Base-by-base conservation (phyloP, 345 rosid genomes). In the Rhizophora apiculata region DNA sequence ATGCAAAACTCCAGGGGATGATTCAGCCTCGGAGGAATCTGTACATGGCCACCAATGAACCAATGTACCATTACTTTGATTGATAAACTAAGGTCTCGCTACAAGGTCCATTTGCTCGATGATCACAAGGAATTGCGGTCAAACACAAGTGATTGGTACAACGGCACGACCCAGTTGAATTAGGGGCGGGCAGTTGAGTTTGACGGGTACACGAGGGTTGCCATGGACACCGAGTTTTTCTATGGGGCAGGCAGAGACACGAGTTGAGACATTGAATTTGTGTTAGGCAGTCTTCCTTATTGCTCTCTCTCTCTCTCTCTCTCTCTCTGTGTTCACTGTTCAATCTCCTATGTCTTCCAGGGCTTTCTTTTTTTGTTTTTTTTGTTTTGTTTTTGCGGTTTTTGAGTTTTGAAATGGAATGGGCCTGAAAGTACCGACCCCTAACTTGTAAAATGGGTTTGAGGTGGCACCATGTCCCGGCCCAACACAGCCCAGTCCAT, bases 161-260 rank as follows among this genome's bases (percentile, higher is more conserved):
- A 86, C 31, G 97, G 88, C 77, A 90, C 96, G 1, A 80, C 56
- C 70, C 62, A 69, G 22, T 80, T 95, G 73, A 90, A 88, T 64
- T 74, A 82, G 63, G 96, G 91, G 56, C 82, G 72, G 48, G 84
- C 87, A 0, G 98, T 90, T 24, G 91, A 90, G 68, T 95, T 95
- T 70, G 98, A 92, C 70, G 96, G 98, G 20, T 90, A 87, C 78
- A 95, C 90, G 96, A 85, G 98, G 80, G 99, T 86, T 57, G 96
- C 94, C n/a, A 96, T 90, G 67, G 99, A 95, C 69, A 95, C 99
- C 0, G 99, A 92, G 79, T 92, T 92, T 49, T 80, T 92, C 74
- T 83, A 82, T 68, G 75, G 96, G n/a, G n/a, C n/a, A n/a, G 62
- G 96, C 86, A 6, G 88, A 92, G 79, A 86, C 87, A 0, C 82